Evolutionary conservation across 331 rosid genomes (phyloP), one percentile per base, ranked within the genome.

Genomic region (Rhamnella rubrinervis): DNA sequence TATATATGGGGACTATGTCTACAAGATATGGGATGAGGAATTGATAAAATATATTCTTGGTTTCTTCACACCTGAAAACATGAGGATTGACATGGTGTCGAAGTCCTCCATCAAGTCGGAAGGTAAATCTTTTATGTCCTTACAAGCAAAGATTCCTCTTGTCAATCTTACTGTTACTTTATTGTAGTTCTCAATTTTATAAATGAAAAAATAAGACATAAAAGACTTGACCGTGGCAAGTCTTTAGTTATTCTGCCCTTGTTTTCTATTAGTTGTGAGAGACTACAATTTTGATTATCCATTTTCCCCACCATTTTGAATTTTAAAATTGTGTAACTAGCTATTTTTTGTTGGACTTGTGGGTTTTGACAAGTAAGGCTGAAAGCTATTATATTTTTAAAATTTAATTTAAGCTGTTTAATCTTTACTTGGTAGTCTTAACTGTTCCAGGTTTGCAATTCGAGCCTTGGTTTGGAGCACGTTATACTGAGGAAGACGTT

Each of bases 401-500:
- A 1, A 17, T 4, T 53, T 53, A 4, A 53, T 53, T 80, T 63
- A 66, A 62, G 80, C 51, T 53, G 55, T 17, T 60, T 74, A 46
- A 70, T 53, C 65, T 58, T 50, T 16, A 44, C 60, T 28, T 61
- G 31, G 50, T 4, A 21, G 31, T 25, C 71, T 53, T 14, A 47
- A 58, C 68, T 68, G 51, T 69, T 81, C 57, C 95, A 93, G 98
- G 73, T 79, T 72, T 73, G 67, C 85, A 85, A 50, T 46, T 67
- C 47, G 98, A 93, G 76, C 96, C 98, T 62, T 93, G 98, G 98
- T 93, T 91, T 88, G 96, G 95, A 53, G 89, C 98, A 59, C 85
- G 41, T 61, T 93, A 84, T 71, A 47, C 71, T 55, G 97, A 81
- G 78, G 93, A 89, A 72, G 96, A 93, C 73, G 78, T 93, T 78